Conservation (phyloP, 148 eudicot species). For the Cornus florida region DNA sequence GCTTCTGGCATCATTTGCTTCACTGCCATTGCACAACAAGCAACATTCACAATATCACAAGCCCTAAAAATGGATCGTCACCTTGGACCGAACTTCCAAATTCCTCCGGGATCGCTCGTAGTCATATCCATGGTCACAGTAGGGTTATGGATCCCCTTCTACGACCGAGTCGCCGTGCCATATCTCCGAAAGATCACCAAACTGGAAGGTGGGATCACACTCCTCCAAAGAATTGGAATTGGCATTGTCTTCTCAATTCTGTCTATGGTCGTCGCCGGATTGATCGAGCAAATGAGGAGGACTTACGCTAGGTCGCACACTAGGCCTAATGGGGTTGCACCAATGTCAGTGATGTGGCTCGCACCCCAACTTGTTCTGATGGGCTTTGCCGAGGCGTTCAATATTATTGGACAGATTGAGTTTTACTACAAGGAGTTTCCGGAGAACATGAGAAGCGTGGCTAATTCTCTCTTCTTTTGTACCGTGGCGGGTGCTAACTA, state of each 20-base stretch:
- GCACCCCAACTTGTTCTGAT: conserved; percentile 61
- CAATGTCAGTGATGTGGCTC: conserved; percentile 56
- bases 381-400: conserved; percentile 73
- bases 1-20: conserved; percentile 65
- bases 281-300: conserved; percentile 57
- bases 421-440: conserved; percentile 83
- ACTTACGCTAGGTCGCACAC: conserved; percentile 29
- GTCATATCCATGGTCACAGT: conserved; percentile 58
- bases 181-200: conserved; percentile 43
- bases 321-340: conserved; percentile 24
- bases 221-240: conserved; percentile 72
- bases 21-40: conserved; percentile 61
- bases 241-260: conserved; percentile 48
- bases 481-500: conserved; percentile 60
- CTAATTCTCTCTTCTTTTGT: conserved; percentile 57
- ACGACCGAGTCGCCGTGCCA: conserved; percentile 61
- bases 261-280: conserved; percentile 64
- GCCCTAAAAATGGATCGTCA: conserved; percentile 66
- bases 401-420: conserved; percentile 70
- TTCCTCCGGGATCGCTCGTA: conserved; percentile 60
- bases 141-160: conserved; percentile 60
- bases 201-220: conserved; percentile 58
- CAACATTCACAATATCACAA: conserved; percentile 62
- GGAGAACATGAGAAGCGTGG: conserved; percentile 64
- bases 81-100: conserved; percentile 47